Evolutionary conservation across 2,329 filamentous ascomycete genomes (phyloP).

Genomic region (Aspergillus fumigatiaffinis): DNA sequence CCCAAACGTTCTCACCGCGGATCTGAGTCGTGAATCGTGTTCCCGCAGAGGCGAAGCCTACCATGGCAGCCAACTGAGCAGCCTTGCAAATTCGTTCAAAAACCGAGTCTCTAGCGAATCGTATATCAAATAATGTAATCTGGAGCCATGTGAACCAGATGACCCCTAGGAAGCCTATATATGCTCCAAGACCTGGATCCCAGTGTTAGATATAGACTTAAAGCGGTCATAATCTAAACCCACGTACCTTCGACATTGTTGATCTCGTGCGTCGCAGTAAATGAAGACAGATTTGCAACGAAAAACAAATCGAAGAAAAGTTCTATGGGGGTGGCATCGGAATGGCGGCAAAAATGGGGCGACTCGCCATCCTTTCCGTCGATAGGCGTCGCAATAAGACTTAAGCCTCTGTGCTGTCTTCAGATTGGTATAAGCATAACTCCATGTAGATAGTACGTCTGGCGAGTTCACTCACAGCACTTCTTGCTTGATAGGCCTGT

Average conservation of each 20-base stretch:
- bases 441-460: not conserved
- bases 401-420: constrained; percentile 17
- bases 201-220: constrained; percentile 15
- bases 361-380: constrained; percentile 19
- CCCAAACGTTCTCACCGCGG: constrained; percentile 39
- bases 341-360: constrained; percentile 39
- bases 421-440: constrained; percentile 1
- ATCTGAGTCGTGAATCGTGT: constrained; percentile 42
- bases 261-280: constrained; percentile 54
- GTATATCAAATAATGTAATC: constrained; percentile 61
- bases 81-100: constrained; percentile 59
- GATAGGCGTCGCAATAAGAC: constrained; percentile 36
- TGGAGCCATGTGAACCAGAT: constrained; percentile 68
- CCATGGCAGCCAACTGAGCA: constrained; percentile 60
- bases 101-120: constrained; percentile 61
- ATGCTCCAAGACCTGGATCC: constrained; percentile 37
- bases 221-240: too few species aligned
- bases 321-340: constrained; percentile 54
- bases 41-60: constrained; percentile 61
- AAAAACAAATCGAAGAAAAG: constrained; percentile 61
- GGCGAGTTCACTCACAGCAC: constrained; percentile 19
- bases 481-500: constrained; percentile 8
- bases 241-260: constrained; percentile 43
- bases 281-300: constrained; percentile 63
- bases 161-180: constrained; percentile 54